Conservation (phyloP, 2,329 filamentous ascomycete genomes). For the Alternaria burnsii region DNA sequence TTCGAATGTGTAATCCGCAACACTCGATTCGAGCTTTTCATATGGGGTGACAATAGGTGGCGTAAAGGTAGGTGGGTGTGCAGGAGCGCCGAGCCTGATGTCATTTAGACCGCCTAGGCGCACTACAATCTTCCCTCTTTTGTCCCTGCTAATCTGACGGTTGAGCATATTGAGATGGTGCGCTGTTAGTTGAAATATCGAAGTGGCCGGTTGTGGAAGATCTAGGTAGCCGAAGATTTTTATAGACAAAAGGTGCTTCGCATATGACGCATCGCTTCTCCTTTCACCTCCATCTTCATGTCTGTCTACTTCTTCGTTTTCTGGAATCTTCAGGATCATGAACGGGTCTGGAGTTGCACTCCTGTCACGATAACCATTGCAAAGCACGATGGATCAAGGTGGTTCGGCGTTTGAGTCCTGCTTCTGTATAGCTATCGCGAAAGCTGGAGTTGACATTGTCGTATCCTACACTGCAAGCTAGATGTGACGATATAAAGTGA, state of each 20-base stretch:
- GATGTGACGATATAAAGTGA: too few species aligned
- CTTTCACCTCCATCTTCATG: background rate
- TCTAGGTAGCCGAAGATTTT: background rate
- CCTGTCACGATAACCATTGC: background rate
- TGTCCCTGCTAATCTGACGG: background rate
- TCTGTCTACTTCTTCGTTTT: background rate
- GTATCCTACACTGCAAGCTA: too few species aligned
- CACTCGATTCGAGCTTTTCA: background rate
- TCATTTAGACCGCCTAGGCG: slow-evolving; percentile 1
- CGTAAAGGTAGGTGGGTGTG: background rate
- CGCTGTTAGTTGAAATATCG: background rate
- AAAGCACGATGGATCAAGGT: background rate
- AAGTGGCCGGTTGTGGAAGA: background rate
- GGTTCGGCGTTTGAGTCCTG: background rate
- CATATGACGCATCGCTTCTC: background rate
- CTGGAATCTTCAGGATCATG: background rate
- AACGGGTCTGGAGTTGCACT: background rate
- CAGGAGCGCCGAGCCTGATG: slow-evolving; percentile 3
- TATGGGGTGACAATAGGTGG: background rate
- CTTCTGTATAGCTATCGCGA: too few species aligned
- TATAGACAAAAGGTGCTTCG: background rate
- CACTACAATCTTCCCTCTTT: background rate
- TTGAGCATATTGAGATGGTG: background rate
- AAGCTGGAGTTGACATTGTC: too few species aligned
- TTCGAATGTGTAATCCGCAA: slow-evolving; percentile 8